These are phyloP conservation scores for Leccinum boreale DNA, from an alignment of 768 basidiomycete genomes.

Conservation along the genomic window DNA sequence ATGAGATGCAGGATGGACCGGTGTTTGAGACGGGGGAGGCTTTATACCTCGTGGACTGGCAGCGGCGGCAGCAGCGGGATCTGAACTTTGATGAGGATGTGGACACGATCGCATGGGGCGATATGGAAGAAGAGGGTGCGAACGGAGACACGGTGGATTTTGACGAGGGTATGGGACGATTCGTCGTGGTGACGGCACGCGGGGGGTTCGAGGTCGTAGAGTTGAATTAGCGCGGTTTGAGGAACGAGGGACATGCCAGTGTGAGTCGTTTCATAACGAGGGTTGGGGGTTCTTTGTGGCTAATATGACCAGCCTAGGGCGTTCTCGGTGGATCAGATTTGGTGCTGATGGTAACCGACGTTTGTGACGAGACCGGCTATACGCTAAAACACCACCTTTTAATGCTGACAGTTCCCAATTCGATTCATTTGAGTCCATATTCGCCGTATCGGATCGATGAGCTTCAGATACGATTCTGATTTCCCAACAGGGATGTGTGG, in stretches of 20 bases:
- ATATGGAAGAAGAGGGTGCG: neutral
- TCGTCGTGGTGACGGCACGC: slow-evolving; percentile 24
- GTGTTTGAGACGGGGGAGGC: slow-evolving; percentile 23
- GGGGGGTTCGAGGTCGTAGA: slow-evolving; percentile 30
- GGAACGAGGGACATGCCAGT: neutral
- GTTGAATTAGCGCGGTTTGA: slow-evolving; percentile 7
- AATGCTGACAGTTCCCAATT: neutral
- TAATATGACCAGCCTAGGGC: neutral
- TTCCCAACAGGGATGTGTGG: neutral
- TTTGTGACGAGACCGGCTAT: neutral
- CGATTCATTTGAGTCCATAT: neutral
- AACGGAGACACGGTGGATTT: slow-evolving; percentile 26
- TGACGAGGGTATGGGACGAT: slow-evolving; percentile 30
- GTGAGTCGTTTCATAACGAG: neutral
- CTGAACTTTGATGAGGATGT: neutral
- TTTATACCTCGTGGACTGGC: slow-evolving; percentile 15
- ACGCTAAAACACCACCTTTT: neutral
- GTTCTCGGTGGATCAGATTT: neutral
- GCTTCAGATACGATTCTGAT: neutral
- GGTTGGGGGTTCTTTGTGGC: neutral
- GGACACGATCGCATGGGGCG: neutral
- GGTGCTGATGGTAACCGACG: neutral
- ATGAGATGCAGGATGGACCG: slow-evolving; percentile 29
- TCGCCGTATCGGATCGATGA: neutral
- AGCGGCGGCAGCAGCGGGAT: neutral